phyloP scores from a whole-genome alignment of 2,329 filamentous ascomycete genomes.

The Aspergillus ochraceoroseus region DNA sequence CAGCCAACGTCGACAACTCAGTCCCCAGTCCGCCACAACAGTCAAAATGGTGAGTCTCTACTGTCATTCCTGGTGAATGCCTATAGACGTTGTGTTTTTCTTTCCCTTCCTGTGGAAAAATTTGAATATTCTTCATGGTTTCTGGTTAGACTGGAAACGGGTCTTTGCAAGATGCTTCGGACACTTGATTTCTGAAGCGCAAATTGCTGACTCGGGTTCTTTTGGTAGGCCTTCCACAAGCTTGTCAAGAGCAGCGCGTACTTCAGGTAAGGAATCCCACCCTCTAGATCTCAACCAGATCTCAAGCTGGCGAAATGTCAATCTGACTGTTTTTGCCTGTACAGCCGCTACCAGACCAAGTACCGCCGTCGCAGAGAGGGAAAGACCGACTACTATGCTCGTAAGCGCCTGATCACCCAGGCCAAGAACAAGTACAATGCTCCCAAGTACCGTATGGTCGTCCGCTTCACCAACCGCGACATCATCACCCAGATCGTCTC shows the following conservation, averaged over 20 bases:
- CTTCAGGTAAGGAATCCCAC: conserved; percentile 88
- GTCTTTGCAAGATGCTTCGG: conserved; percentile 99
- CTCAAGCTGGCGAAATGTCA: neutral
- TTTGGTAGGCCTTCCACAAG: conserved; percentile 78
- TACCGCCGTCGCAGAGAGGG: conserved; percentile 94
- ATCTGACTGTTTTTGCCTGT: conserved; percentile 17
- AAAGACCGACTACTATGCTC: conserved; percentile 99
- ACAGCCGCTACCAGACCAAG: conserved; percentile 98
- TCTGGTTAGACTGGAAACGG: conserved; percentile 41
- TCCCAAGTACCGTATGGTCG: conserved; percentile 98
- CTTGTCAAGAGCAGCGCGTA: conserved; percentile 95
- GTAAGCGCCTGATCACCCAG: conserved; percentile 99
- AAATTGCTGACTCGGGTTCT: conserved; percentile 95
- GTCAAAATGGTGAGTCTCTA: conserved; percentile 45
- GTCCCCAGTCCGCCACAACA: conserved; percentile 34
- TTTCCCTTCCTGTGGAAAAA: conserved; percentile 7
- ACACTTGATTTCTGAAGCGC: conserved; percentile 79
- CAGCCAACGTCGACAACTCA: conserved; percentile 36
- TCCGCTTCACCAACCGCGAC: conserved; percentile 99
- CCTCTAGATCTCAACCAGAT: conserved; percentile 1
- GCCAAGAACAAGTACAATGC: conserved; percentile 99
- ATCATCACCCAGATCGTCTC: conserved; percentile 97
- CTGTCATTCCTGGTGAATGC: conserved; percentile 27
- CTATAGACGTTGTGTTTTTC: conserved; percentile 12
- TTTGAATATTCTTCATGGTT: conserved; percentile 14